Evolutionary conservation across 352 stramenopile species (phyloP).

Genomic region (Peronospora belbahrii): DNA sequence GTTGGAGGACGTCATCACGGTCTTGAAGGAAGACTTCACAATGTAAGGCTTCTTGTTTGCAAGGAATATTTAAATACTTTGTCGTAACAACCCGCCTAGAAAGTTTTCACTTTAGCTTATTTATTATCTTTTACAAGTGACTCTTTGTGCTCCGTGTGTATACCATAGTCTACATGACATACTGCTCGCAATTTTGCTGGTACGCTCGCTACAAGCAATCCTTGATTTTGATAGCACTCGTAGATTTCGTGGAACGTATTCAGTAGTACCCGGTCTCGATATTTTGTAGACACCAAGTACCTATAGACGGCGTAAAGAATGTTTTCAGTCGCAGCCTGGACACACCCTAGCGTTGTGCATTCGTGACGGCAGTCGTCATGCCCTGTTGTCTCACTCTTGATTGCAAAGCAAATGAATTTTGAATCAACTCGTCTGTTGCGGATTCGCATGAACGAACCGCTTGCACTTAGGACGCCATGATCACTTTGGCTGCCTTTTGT

Average conservation of each 20-base stretch:
- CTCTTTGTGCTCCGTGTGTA: conserved; percentile 21
- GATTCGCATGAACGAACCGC: no score
- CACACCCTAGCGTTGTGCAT: conserved; percentile 55
- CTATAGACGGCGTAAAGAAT: conserved; percentile 30
- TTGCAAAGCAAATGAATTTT: conserved; percentile 50
- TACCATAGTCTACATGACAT: conserved; percentile 57
- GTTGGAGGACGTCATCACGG: no score
- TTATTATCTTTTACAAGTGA: conserved; percentile 17
- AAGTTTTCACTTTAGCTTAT: conserved; percentile 19
- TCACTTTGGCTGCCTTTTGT: no score
- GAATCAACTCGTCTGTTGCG: no score
- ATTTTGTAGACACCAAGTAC: conserved; percentile 78
- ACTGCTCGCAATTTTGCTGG: conserved; percentile 44
- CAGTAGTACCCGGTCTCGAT: conserved; percentile 56
- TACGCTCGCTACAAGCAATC: conserved; percentile 67
- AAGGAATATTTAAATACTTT: conserved; percentile 24
- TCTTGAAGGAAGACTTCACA: conserved; percentile 5
- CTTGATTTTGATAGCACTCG: conserved; percentile 48
- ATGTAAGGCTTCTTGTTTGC: no score
- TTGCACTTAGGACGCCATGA: no score
- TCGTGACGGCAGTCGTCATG: conserved; percentile 37
- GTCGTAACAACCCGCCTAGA: no score
- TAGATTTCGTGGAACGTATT: conserved; percentile 46
- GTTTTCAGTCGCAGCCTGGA: conserved; percentile 65
- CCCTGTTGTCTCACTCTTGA: conserved; percentile 52